Conservation (phyloP, 2,329 filamentous ascomycete species). For the Cladorrhinum sp. region DNA sequence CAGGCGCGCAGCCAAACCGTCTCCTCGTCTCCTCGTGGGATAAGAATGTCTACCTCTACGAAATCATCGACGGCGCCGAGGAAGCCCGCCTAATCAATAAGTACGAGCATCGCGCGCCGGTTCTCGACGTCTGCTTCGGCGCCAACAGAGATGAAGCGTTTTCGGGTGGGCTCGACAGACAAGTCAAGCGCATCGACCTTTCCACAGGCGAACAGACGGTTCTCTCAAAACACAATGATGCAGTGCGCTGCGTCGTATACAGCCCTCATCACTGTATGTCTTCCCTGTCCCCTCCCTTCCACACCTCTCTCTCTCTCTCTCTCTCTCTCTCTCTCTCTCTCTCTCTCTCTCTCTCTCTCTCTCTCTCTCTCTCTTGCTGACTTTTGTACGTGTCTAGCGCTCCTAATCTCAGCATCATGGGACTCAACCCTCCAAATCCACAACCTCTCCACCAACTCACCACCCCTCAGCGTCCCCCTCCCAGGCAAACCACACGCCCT, state of each 20-base stretch:
- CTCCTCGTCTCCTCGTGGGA: conserved; percentile 96
- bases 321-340: not conserved
- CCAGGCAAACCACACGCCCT: conserved; percentile 89
- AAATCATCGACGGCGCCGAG: conserved; percentile 59
- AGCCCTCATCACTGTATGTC: conserved; percentile 64
- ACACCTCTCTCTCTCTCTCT: not conserved
- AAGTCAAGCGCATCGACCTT: conserved; percentile 74
- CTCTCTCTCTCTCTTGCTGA: not conserved
- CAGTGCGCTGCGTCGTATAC: conserved; percentile 82
- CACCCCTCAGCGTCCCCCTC: conserved; percentile 64
- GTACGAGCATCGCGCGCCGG: conserved; percentile 77
- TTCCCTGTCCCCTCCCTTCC: not conserved
- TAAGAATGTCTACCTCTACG: conserved; percentile 85
- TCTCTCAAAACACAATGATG: conserved; percentile 73
- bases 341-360: not conserved
- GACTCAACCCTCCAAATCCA: conserved; percentile 87
- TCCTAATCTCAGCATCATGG: conserved; percentile 91
- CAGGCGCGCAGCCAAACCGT: conserved; percentile 57
- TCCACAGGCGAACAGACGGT: conserved; percentile 68
- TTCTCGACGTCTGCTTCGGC: conserved; percentile 90
- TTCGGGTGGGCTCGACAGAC: conserved; percentile 81
- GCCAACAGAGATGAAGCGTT: conserved; percentile 82
- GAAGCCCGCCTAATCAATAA: conserved; percentile 64
- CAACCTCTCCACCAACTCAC: conserved; percentile 52
- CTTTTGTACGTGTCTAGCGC: conserved; percentile 39